A percentile compares a stretch with the other conserved stretches of the same genome.
These are phyloP conservation scores for Hanseniaspora guilliermondii DNA, from an alignment of 805 yeast species.

Conservation along the genomic window DNA sequence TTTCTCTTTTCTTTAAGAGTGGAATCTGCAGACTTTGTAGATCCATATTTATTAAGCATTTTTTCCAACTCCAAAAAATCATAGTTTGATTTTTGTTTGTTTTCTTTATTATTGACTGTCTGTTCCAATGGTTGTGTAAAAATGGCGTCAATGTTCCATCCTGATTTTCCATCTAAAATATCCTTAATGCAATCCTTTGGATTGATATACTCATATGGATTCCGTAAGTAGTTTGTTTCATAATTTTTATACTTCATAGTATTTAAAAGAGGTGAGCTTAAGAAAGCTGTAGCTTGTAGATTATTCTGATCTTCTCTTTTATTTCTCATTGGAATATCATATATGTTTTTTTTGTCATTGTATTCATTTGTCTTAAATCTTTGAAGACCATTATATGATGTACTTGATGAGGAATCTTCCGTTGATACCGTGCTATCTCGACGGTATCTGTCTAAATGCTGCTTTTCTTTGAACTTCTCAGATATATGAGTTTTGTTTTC, in stretches of 20 bases:
- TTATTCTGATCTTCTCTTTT: neutral
- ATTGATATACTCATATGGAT: slow-evolving; percentile 21
- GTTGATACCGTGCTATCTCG: neutral
- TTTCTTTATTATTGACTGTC: neutral
- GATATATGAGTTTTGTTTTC: neutral
- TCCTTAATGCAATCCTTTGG: slow-evolving; percentile 67
- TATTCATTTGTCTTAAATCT: neutral
- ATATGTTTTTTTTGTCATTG: neutral
- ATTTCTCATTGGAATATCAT: neutral
- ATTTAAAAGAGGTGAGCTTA: neutral
- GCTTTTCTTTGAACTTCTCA: neutral
- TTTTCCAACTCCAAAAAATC: neutral
- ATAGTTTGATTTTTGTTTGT: neutral
- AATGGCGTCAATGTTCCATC: slow-evolving; percentile 40
- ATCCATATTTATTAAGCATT: neutral
- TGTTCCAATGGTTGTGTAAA: slow-evolving; percentile 20
- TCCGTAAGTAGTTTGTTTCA: neutral
- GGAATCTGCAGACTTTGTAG: neutral
- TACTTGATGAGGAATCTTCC: no score
- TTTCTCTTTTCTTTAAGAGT: neutral
- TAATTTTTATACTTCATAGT: slow-evolving; percentile 8
- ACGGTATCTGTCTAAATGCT: neutral
- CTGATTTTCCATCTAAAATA: slow-evolving; percentile 59
- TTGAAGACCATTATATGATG: neutral
- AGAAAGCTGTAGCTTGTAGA: neutral